Conservation (phyloP, 768 basidiomycete species). For the Termitomyces sp. region DNA sequence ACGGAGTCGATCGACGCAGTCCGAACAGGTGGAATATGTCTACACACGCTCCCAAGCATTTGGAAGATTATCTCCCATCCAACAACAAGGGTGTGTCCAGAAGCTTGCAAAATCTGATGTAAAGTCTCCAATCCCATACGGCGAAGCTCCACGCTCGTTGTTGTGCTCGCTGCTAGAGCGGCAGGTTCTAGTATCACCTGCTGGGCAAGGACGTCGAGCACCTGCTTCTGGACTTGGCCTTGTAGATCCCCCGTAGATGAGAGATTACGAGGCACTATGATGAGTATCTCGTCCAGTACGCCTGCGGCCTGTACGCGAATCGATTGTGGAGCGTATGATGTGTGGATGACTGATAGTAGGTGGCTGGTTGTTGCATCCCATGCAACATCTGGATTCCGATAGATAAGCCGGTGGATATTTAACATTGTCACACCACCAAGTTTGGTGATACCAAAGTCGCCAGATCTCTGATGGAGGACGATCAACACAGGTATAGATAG, state of each 20-base stretch:
- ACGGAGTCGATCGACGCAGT: slow-evolving; percentile 36
- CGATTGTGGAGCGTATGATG: slow-evolving; percentile 60
- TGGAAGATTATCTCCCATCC: slow-evolving; percentile 95
- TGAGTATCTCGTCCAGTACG: slow-evolving; percentile 79
- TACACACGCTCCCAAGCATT: slow-evolving; percentile 87
- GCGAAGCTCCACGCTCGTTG: slow-evolving; percentile 68
- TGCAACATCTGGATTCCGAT: slow-evolving; percentile 74
- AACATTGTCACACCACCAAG: slow-evolving; percentile 73
- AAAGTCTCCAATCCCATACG: slow-evolving; percentile 87
- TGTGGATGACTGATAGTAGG: slow-evolving; percentile 70
- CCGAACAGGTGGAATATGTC: slow-evolving; percentile 34
- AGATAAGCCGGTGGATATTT: slow-evolving; percentile 86
- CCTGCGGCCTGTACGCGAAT: slow-evolving; percentile 89
- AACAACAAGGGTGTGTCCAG: slow-evolving; percentile 85
- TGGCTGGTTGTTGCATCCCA: slow-evolving; percentile 83
- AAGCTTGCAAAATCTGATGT: slow-evolving; percentile 84
- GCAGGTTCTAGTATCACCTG: slow-evolving; percentile 60
- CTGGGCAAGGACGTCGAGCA: slow-evolving; percentile 78
- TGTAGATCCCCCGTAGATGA: slow-evolving; percentile 56
- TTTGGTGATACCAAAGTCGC: slow-evolving; percentile 91
- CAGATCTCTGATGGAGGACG: slow-evolving; percentile 56
- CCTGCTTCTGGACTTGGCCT: slow-evolving; percentile 69
- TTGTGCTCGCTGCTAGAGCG: slow-evolving; percentile 27
- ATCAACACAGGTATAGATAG: not conserved
- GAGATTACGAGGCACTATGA: slow-evolving; percentile 69